Evolutionary conservation across 192 early-diverging fungal genomes (phyloP).

Genomic region (Backusella mclennaniae): DNA sequence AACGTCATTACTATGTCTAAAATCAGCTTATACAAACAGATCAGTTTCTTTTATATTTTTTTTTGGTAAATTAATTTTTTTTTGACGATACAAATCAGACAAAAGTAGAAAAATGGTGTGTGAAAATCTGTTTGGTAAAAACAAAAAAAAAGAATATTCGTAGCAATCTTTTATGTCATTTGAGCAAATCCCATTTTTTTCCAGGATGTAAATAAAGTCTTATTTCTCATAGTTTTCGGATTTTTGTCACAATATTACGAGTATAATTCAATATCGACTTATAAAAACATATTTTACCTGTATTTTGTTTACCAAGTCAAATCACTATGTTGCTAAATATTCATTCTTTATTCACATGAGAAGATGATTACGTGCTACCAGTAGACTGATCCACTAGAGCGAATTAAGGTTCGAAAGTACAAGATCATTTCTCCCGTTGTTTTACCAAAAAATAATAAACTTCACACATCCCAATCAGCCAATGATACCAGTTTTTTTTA

Average conservation of each 20-base stretch:
- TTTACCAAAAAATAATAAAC: background rate
- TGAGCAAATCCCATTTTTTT: background rate
- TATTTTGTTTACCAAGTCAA: background rate
- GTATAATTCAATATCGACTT: background rate
- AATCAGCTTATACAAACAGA: background rate
- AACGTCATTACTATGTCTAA: background rate
- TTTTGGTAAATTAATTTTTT: background rate
- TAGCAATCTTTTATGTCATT: background rate
- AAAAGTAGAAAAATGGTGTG: background rate
- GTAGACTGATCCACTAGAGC: background rate
- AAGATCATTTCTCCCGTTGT: background rate
- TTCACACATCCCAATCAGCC: background rate
- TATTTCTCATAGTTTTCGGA: background rate
- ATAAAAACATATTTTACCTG: background rate
- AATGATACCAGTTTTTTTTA: background rate
- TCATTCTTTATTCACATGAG: background rate
- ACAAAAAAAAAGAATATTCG: background rate
- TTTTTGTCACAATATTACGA: background rate
- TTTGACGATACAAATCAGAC: background rate
- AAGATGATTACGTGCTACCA: background rate
- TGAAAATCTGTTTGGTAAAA: background rate
- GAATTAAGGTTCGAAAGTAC: background rate
- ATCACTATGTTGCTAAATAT: background rate
- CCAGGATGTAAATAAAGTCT: no score
- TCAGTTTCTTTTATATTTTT: background rate